Evolutionary conservation across 2,329 filamentous ascomycete species (phyloP).

Genomic region (Clarireedia hainanense): DNA sequence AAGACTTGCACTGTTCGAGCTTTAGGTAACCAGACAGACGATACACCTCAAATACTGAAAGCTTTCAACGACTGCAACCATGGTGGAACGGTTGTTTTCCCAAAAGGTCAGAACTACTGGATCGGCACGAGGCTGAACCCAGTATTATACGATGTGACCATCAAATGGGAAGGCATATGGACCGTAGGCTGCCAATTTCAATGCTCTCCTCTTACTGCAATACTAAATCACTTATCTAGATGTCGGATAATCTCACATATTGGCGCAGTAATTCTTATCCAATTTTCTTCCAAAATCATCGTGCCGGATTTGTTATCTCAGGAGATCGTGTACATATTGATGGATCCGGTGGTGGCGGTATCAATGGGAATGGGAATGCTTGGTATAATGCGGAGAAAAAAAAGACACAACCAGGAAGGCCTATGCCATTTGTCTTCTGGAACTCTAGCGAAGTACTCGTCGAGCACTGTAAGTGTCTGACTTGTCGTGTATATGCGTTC

Average conservation of each 20-base stretch:
- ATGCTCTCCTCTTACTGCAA: background rate
- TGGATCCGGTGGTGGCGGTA: slow-evolving; percentile 44
- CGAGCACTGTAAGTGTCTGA: slow-evolving; percentile 33
- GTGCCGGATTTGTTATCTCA: slow-evolving; percentile 43
- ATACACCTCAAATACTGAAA: slow-evolving; percentile 42
- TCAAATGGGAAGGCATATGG: slow-evolving; percentile 47
- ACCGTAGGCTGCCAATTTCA: slow-evolving; percentile 28
- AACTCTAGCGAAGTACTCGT: slow-evolving; percentile 47
- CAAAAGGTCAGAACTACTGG: slow-evolving; percentile 40
- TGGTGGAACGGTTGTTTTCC: slow-evolving; percentile 43
- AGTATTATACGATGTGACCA: slow-evolving; percentile 39
- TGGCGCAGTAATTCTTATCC: slow-evolving; percentile 47
- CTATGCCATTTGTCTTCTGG: slow-evolving; percentile 52
- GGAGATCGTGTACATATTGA: slow-evolving; percentile 43
- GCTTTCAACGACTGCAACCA: slow-evolving; percentile 42
- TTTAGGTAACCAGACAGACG: slow-evolving; percentile 36
- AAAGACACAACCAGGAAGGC: slow-evolving; percentile 40
- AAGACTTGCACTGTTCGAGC: slow-evolving; percentile 34
- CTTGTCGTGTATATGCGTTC: background rate
- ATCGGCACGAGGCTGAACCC: slow-evolving; percentile 43
- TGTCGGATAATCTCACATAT: slow-evolving; percentile 43
- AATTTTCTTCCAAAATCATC: slow-evolving; percentile 47
- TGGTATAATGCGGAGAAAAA: slow-evolving; percentile 45
- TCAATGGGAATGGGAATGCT: slow-evolving; percentile 44
- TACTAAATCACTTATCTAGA: slow-evolving; percentile 21